Evolutionary conservation across 108 stramenopile species (phyloP), one percentile per base, ranked within the genome.

Genomic region (Fragilaria crotonensis): DNA sequence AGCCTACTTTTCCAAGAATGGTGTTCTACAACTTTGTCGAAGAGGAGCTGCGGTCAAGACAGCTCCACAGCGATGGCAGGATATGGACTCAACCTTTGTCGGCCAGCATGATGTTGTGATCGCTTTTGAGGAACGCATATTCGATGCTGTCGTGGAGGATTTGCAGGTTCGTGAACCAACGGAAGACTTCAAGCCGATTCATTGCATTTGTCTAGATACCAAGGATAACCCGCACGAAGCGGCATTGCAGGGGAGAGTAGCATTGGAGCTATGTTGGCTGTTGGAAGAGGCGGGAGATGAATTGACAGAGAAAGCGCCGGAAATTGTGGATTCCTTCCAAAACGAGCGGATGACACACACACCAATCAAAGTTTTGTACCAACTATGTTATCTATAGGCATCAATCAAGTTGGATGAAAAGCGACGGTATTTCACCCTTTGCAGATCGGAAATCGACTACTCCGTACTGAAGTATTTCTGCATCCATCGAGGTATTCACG

Each of bases 141-240:
- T 81, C 70, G 93, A 94, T 71, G 93, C 93, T 11, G 93, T 94
- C 19, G 67, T 94, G 17, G 93, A 94, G 51, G 93, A 94, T 69
- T 79, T 94, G 53, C 93, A 94, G 73, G 71, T 81, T 3, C 72
- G 93, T 66, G 89, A 94, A 63, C 89, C 89, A 9, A 90, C 89
- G 0, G 87, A 90, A 60, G 80, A 85, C 62, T 94, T 90, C 65
- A 76, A 77, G 55, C 85, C 93, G 0, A 83, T 94, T 65, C 87
- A 90, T 75, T 87, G 90, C 17, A 82, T 94, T 63, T 94, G 93
- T 63, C 62, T 94, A 57, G 93, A 94, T 69, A 94, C 93, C 4
- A 94, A 94, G 73, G 93, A 94, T 79, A 94, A 94, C 57, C 93
- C 93, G n/a, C 81, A 84, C 30, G 93, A 94, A 72, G 89, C 89